Conservation (phyloP, 2,329 filamentous ascomycete species). For the Keithomyces neogunnii region DNA sequence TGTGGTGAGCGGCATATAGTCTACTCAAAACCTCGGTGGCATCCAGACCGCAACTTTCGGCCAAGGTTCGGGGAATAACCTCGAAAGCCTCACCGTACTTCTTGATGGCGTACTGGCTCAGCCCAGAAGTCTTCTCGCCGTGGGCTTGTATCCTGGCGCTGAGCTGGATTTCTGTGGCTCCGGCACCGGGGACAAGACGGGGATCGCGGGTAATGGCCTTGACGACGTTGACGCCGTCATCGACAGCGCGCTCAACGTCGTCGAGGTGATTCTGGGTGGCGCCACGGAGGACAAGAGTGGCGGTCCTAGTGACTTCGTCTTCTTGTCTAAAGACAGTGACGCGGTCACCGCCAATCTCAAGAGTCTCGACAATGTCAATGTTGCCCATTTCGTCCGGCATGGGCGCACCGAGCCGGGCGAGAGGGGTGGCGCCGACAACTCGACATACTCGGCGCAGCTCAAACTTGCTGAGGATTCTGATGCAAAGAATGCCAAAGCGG, state of each 20-base stretch:
- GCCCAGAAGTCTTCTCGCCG: slow-evolving; percentile 84
- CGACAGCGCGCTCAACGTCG: slow-evolving; percentile 91
- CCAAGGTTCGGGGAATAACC: slow-evolving; percentile 86
- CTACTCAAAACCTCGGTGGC: slow-evolving; percentile 93
- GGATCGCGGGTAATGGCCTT: slow-evolving; percentile 96
- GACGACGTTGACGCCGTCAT: slow-evolving; percentile 96
- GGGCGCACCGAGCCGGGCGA: slow-evolving; percentile 87
- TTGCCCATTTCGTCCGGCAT: slow-evolving; percentile 99
- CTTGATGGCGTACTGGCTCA: slow-evolving; percentile 93
- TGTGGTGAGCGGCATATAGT: slow-evolving; percentile 87
- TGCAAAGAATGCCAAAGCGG: slow-evolving; percentile 89
- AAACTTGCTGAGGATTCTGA: slow-evolving; percentile 97
- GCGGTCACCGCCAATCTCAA: slow-evolving; percentile 95
- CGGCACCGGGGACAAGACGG: slow-evolving; percentile 84
- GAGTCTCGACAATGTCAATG: slow-evolving; percentile 90
- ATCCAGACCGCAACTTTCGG: slow-evolving; percentile 90
- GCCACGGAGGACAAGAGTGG: slow-evolving; percentile 87
- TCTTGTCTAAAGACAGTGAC: slow-evolving; percentile 99
- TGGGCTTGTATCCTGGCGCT: slow-evolving; percentile 85
- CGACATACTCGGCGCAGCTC: slow-evolving; percentile 91
- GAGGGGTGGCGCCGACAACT: slow-evolving; percentile 91
- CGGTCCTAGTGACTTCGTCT: slow-evolving; percentile 81
- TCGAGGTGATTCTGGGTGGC: slow-evolving; percentile 98
- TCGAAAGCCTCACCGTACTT: slow-evolving; percentile 98
- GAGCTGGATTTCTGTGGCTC: slow-evolving; percentile 88